phyloP scores from a whole-genome alignment of 2,329 filamentous ascomycete genomes.

The Daldinia sp. region DNA sequence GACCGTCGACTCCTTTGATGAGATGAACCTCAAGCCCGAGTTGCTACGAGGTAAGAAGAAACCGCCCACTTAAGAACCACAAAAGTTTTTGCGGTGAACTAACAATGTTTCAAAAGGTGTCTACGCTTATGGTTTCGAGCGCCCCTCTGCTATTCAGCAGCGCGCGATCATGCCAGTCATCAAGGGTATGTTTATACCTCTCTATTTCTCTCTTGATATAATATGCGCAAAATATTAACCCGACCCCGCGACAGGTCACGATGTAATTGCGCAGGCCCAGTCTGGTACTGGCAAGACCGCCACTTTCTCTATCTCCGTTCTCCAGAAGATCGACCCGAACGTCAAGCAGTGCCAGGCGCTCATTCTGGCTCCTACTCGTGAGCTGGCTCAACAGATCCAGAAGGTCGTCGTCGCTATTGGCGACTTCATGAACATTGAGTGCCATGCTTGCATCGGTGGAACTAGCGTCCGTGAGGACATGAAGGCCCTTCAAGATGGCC shows the following conservation, averaged over 20 bases:
- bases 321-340: conserved; percentile 97
- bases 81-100: conserved; percentile 29
- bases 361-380: conserved; percentile 96
- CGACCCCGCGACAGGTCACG: conserved; percentile 73
- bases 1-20: conserved; percentile 98
- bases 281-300: conserved; percentile 99
- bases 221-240: conserved; percentile 32
- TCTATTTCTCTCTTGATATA: conserved; percentile 15
- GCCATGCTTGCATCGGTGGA: conserved; percentile 99
- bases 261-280: conserved; percentile 99
- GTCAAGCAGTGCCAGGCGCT: conserved; percentile 98
- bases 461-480: conserved; percentile 99
- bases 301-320: conserved; percentile 98
- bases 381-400: conserved; percentile 99
- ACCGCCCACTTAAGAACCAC: conserved; percentile 42
- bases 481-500: conserved; percentile 95
- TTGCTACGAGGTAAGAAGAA: conserved; percentile 86
- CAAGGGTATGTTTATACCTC: conserved; percentile 77
- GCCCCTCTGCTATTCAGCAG: conserved; percentile 99
- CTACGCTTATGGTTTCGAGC: conserved; percentile 99
- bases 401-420: conserved; percentile 99
- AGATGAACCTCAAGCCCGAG: conserved; percentile 97
- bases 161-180: conserved; percentile 99
- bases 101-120: conserved; percentile 71
- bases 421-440: conserved; percentile 99